phyloP scores from a whole-genome alignment of 106 monocot genomes.

The Apostasia ramifera region DNA sequence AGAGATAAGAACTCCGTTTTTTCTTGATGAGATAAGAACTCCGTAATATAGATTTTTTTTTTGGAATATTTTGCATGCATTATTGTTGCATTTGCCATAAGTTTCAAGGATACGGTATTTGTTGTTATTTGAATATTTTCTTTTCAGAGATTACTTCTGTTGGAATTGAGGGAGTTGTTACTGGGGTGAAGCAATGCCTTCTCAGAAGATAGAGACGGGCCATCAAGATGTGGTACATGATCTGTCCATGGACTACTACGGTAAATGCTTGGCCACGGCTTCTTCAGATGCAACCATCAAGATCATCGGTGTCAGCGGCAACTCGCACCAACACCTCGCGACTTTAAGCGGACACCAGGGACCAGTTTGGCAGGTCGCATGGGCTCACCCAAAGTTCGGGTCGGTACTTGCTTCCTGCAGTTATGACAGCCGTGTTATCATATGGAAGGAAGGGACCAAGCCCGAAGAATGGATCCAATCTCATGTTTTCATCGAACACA shows the following conservation, averaged over 20 bases:
- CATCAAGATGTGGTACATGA: constrained; percentile 22
- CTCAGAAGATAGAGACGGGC: constrained; percentile 27
- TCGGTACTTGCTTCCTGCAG: constrained; percentile 19
- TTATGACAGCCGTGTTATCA: constrained; percentile 14
- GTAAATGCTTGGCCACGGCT: constrained; percentile 18
- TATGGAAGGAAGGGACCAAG: constrained; percentile 22
- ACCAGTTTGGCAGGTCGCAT: constrained; percentile 20
- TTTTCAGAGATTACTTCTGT: too few relatives aligned
- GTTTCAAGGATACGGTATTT: too few relatives aligned
- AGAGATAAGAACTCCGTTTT: too few relatives aligned
- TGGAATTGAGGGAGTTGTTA: too few relatives aligned
- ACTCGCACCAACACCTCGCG: constrained; percentile 13
- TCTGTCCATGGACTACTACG: constrained; percentile 25
- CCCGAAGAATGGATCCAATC: constrained; percentile 13
- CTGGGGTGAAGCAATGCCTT: constrained; percentile 11
- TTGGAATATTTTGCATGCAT: too few relatives aligned
- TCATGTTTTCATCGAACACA: constrained; percentile 17
- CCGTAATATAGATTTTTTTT: too few relatives aligned
- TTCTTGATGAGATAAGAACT: too few relatives aligned
- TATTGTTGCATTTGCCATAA: too few relatives aligned
- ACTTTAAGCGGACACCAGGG: constrained; percentile 21
- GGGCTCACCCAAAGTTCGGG: constrained; percentile 27
- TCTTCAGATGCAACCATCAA: constrained; percentile 16
- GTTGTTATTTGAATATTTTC: too few relatives aligned
- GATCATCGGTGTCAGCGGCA: constrained; percentile 13